Base-by-base conservation (phyloP, 371 early-diverging fungal genomes). In the Syncephalastrum contaminatum region DNA sequence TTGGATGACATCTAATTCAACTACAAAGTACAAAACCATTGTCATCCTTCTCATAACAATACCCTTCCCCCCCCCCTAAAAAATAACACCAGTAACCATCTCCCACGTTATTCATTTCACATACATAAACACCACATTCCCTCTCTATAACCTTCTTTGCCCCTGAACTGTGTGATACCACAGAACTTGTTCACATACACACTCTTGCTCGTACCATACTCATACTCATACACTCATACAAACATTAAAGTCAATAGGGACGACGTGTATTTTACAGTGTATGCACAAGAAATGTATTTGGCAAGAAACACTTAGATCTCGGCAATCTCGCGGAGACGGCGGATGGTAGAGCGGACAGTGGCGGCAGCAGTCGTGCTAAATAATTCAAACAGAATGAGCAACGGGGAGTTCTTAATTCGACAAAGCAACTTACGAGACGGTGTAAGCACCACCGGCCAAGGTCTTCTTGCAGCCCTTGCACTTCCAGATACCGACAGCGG, bases 371-470 rank as follows among this genome's bases (percentile, higher is more conserved):
- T 90, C 69, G 98, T 97, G 55, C 88, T 86, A 68, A 40, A 24
- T 39, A 8, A 50, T 16, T 18, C 18, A 56, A 16, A 36, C 4
- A 46, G 5, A 20, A 19, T 60, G 43, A 48, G 39, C 22, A 46
- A 39, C 13, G 16, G 41, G 30, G 30, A 18, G 14, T 24, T 25
- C 21, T 20, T 15, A 12, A 21, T 47, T 48, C 5, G 43, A 12
- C 14, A n/a, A 47, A 19, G 20, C n/a, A n/a, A 70, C 69, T 76
- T 71, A 84, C 75, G 84, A 87, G 56, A 96, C 86, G 51, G 93
- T 91, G 90, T 95, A 99, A 66, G 99, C 99, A 69, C 99, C 99
- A 64, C 99, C 99, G 58, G 99, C 98, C 74, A 97, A 80, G 62
- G 77, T 77, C 85, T 95, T 92, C 64, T 82, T 84, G 87, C 99